A percentile compares a stretch with the other conserved stretches of the same genome.
phyloP scores from a whole-genome alignment of 2,329 filamentous ascomycete genomes.

The Emmonsiellopsis sp. region DNA sequence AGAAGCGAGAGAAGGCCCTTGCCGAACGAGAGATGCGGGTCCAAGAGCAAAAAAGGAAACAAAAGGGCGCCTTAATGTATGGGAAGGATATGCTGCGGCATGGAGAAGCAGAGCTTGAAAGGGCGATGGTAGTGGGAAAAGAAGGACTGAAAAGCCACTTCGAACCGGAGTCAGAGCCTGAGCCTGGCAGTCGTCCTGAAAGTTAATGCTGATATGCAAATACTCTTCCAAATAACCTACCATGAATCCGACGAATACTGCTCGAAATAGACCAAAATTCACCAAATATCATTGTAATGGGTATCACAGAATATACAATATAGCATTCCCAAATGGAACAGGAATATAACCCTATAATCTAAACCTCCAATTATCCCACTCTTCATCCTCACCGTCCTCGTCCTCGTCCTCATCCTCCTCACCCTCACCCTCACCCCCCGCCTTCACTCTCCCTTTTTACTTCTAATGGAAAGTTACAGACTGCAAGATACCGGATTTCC shows the following conservation, averaged over 20 bases:
- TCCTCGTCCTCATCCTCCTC: constrained; percentile 36
- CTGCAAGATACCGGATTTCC: too few species aligned
- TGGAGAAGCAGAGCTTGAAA: constrained; percentile 35
- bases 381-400: constrained; percentile 46
- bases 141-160: constrained; percentile 34
- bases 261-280: neutral
- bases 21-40: constrained; percentile 34
- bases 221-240: constrained; percentile 2
- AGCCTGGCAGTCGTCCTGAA: neutral
- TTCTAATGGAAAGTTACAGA: too few species aligned
- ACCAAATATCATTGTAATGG: neutral
- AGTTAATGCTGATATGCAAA: neutral
- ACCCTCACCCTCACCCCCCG: constrained; percentile 25
- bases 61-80: constrained; percentile 29
- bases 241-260: neutral
- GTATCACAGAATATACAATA: constrained; percentile 5
- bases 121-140: constrained; percentile 34
- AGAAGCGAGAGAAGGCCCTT: constrained; percentile 35
- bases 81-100: constrained; percentile 34
- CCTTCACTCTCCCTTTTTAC: too few species aligned
- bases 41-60: constrained; percentile 33
- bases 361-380: constrained; percentile 38
- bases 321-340: neutral
- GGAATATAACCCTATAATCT: constrained; percentile 4
- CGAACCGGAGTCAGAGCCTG: constrained; percentile 13